Conservation (phyloP, 805 yeast genomes). For the Metschnikowia similis region DNA sequence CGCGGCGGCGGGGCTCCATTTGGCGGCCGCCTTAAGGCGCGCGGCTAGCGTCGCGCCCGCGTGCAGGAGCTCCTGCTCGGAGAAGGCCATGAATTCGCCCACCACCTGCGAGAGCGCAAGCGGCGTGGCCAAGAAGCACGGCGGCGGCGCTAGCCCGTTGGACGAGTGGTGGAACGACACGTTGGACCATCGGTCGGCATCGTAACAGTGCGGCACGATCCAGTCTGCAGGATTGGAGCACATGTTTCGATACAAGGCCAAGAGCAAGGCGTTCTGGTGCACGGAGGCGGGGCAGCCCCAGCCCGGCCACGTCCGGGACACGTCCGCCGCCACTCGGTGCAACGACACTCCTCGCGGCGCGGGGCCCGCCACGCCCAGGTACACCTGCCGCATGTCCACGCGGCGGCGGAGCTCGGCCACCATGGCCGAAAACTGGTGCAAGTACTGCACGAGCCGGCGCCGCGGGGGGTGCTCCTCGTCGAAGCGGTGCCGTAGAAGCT, state of each 20-base stretch:
- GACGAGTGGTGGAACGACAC: conserved; percentile 20
- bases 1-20: neutral
- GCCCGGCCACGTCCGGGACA: neutral
- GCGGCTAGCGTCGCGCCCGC: conserved; percentile 3
- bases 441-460: conserved; percentile 16
- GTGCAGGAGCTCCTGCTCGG: conserved; percentile 5
- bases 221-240: conserved; percentile 22
- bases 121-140: conserved; percentile 26
- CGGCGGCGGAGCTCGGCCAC: conserved; percentile 11
- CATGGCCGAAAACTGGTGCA: conserved; percentile 24
- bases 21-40: neutral
- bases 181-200: conserved; percentile 17
- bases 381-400: conserved; percentile 1
- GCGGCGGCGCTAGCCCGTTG: conserved; percentile 21
- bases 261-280: conserved; percentile 26
- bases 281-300: neutral
- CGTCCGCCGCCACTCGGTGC: neutral
- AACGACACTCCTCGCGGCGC: neutral
- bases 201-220: conserved; percentile 21
- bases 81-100: conserved; percentile 10
- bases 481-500: conserved; percentile 21
- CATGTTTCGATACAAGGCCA: conserved; percentile 26
- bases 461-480: conserved; percentile 19
- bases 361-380: neutral
- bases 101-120: conserved; percentile 12